phyloP scores from a whole-genome alignment of 768 basidiomycete species.

The Mycena venus region DNA sequence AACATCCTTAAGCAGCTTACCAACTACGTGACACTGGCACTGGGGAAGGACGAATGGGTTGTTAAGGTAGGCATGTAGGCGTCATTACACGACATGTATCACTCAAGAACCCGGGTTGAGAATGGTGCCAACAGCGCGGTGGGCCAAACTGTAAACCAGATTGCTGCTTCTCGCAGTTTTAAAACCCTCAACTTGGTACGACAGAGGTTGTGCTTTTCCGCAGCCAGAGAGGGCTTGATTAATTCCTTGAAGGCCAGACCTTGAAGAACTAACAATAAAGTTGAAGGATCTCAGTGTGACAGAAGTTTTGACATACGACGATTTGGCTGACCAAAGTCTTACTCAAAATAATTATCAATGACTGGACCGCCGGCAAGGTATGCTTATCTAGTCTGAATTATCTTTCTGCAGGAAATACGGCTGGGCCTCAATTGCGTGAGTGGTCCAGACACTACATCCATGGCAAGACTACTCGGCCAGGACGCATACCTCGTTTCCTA shows the following conservation, averaged over 20 bases:
- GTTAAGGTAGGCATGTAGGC: constrained; percentile 75
- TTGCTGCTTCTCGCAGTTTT: constrained; percentile 76
- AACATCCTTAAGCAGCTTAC: constrained; percentile 88
- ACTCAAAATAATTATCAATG: constrained; percentile 63
- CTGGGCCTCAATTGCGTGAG: constrained; percentile 68
- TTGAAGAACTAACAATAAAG: constrained; percentile 63
- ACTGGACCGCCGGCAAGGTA: constrained; percentile 77
- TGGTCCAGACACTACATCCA: constrained; percentile 75
- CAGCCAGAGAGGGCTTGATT: not conserved
- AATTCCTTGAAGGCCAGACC: constrained; percentile 59
- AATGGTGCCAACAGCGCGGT: constrained; percentile 85
- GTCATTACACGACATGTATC: not conserved
- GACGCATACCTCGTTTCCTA: constrained; percentile 87
- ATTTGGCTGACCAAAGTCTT: constrained; percentile 70
- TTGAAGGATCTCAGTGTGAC: constrained; percentile 78
- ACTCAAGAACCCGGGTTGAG: not conserved
- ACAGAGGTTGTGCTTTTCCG: constrained; percentile 59
- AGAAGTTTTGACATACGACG: constrained; percentile 84
- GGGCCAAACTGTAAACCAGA: constrained; percentile 89
- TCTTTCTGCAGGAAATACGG: constrained; percentile 51
- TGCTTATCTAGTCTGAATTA: not conserved
- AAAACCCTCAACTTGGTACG: constrained; percentile 89
- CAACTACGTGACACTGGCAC: constrained; percentile 73
- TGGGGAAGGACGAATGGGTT: constrained; percentile 82
- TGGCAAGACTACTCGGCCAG: constrained; percentile 76